Evolutionary conservation across 2,329 filamentous ascomycete species (phyloP).

Genomic region (Erysiphe pulchra): DNA sequence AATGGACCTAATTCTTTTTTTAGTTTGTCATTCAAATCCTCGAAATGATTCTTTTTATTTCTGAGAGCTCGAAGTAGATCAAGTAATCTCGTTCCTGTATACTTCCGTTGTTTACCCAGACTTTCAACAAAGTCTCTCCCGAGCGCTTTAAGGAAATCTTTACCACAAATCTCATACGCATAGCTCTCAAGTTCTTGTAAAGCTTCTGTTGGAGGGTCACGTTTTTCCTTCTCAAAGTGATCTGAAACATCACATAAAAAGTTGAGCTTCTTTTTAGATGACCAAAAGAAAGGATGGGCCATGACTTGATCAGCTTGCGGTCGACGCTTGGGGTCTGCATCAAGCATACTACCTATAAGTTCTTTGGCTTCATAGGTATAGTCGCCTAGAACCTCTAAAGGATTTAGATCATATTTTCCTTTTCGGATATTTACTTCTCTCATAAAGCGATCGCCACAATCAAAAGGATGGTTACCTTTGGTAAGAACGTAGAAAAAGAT

Average conservation of each 20-base stretch:
- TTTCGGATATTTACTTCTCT: conserved; percentile 94
- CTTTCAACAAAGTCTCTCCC: conserved; percentile 69
- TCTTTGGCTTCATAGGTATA: conserved; percentile 72
- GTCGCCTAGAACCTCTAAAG: conserved; percentile 52
- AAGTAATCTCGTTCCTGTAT: conserved; percentile 58
- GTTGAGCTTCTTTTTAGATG: conserved; percentile 59
- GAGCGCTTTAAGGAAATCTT: conserved; percentile 55
- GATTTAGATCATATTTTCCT: conserved; percentile 46
- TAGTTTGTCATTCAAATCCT: conserved; percentile 70
- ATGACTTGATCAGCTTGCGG: conserved; percentile 60
- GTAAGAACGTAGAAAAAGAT: conserved; percentile 99
- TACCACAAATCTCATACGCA: conserved; percentile 27
- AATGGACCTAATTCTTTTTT: conserved; percentile 39
- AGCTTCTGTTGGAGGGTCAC: conserved; percentile 50
- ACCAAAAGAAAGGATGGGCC: conserved; percentile 94
- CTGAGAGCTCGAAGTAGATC: conserved; percentile 71
- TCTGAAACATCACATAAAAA: conserved; percentile 96
- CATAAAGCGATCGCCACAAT: conserved; percentile 84
- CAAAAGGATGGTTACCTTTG: conserved; percentile 75
- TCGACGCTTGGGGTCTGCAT: conserved; percentile 24
- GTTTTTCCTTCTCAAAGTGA: conserved; percentile 78
- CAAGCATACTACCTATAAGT: conserved; percentile 58
- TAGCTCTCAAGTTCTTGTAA: conserved; percentile 32
- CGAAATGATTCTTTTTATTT: conserved; percentile 96
- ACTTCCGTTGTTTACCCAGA: conserved; percentile 83